Base-by-base conservation (phyloP, 208 protist genomes). In the Naegleria fowleri region DNA sequence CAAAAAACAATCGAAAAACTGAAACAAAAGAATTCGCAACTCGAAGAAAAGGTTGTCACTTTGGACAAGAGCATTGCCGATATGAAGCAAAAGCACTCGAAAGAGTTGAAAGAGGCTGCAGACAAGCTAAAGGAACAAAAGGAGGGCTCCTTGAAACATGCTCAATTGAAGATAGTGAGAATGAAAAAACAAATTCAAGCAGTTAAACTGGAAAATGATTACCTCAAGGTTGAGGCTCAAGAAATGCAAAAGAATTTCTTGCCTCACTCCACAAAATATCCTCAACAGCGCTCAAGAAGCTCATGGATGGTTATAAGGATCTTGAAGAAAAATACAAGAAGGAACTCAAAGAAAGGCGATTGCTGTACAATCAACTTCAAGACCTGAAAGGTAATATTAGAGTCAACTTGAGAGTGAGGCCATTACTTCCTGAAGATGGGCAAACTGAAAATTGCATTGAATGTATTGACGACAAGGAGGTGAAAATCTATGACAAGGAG, bases 331-430 rank as follows among this genome's bases (percentile, higher is more conserved):
- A 76, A 25, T 91, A 83, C 51, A 91, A 91, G 9, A 83, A 84
- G 36, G 90, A 91, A 87, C 3, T 51, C 19, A 87, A 59, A 16
- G 29, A 51, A 43, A 36, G 90, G 41, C 39, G 83, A 87, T 29
- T 83, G 6, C 33, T 88, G 0, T 76, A 51, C 51, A 83, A 91
- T 29, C 9, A 88, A 41, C 15, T 93, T 16, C 92, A 93, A 59
- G 86, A 93, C 19, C 91, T 93, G 0, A 92, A 92, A 43, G 92
- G 92, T 19, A 93, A 92, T 51, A 93, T 93, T 13, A 51, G 92
- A 33, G 92, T 93, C 4, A 91, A 87, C 25, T 92, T 90, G 5
- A 86, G 92, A 40, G 33, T 93, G 25, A 40, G 92, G 38, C 92
- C 92, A 9, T 5, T 85, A 29, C 13, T 93, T 51, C 7, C 16